Base-by-base conservation (phyloP, 1,284 basidiomycete species). In the Apiotrichum sp. region DNA sequence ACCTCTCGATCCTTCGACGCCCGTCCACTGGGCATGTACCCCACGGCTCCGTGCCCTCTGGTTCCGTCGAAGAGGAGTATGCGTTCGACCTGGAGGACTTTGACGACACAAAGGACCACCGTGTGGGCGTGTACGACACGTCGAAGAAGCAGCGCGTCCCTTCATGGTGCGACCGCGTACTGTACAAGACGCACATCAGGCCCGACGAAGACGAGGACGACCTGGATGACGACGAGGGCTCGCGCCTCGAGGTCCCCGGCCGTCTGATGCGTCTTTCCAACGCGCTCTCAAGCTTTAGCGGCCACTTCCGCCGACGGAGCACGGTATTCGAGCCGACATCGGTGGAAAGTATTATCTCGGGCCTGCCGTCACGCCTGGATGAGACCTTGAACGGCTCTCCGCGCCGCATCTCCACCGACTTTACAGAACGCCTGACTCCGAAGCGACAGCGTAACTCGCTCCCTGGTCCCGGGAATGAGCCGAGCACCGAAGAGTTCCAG, bases 81-180 rank as follows among this genome's bases (percentile, higher is more conserved):
- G 13, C 16, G 11, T n/a, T 48, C 40, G 49, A 50, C 10, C 46
- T 48, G 29, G 50, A 48, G 3, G 65, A 58, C 10, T 58, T 68
- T 29, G 65, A 68, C 22, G 60, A 65, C 45, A 64, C 55, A 45
- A 56, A 65, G 45, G 76, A 77, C 63, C 62, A 62, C 38, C 56
- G 75, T 8, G 67, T 71, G 42, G 78, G 78, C 14, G 73, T 76
- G 4, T 80, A 80, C 64, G 79, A 80, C 55, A 76, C 76, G 14
- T 77, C 74, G 31, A 75, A 79, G 52, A 80, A 80, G 64, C 78
- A 80, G 63, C 66, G 79, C 22, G 77, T 80, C 1, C 79, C 79
- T 0, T 77, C 74, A 45, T 80, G 79, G 79, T 78, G 76, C 58
- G 76, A 78, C 56, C 64, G 76, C 14, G 73, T 78, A 4, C 62